These are phyloP conservation scores for Plantago elongata DNA, from an alignment of 257 asterid genomes.

Conservation along the genomic window DNA sequence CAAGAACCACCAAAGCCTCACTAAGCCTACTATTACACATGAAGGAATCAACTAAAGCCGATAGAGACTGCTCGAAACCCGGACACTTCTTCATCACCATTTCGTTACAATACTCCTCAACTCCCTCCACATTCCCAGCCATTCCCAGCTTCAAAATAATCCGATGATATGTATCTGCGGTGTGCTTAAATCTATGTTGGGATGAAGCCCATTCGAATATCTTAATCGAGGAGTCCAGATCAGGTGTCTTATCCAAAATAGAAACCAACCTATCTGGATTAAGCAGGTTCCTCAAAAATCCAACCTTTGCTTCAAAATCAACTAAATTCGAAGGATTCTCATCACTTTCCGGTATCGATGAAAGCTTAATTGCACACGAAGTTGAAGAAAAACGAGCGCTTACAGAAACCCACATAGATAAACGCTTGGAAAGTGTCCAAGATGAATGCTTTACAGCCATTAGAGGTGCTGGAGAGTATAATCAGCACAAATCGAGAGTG, in stretches of 20 bases:
- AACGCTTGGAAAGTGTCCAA: conserved; percentile 34
- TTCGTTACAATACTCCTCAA: conserved; percentile 68
- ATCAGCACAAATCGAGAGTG: neutral
- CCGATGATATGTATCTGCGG: conserved; percentile 48
- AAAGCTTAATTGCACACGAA: conserved; percentile 42
- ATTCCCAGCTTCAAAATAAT: conserved; percentile 73
- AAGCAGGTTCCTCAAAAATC: conserved; percentile 42
- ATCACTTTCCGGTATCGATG: conserved; percentile 36
- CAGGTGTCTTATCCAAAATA: conserved; percentile 52
- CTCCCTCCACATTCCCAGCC: conserved; percentile 61
- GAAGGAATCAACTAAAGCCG: conserved; percentile 51
- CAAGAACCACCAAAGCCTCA: conserved; percentile 69
- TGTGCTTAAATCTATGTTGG: conserved; percentile 52
- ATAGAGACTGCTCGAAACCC: conserved; percentile 45
- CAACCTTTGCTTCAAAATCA: conserved; percentile 54
- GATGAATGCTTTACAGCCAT: conserved; percentile 67
- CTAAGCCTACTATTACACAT: conserved; percentile 38
- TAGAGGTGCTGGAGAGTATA: conserved; percentile 16
- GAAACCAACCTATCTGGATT: conserved; percentile 49
- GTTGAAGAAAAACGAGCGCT: conserved; percentile 44
- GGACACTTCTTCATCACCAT: conserved; percentile 56
- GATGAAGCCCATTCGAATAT: conserved; percentile 82
- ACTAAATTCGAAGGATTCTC: conserved; percentile 27
- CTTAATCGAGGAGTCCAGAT: conserved; percentile 58
- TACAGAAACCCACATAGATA: conserved; percentile 36